Percentiles rank a stretch among this genome's conserved stretches.
These are phyloP conservation scores for Dothidotthia symphoricarpi DNA, from an alignment of 2,329 filamentous ascomycete species.

Conservation along the genomic window DNA sequence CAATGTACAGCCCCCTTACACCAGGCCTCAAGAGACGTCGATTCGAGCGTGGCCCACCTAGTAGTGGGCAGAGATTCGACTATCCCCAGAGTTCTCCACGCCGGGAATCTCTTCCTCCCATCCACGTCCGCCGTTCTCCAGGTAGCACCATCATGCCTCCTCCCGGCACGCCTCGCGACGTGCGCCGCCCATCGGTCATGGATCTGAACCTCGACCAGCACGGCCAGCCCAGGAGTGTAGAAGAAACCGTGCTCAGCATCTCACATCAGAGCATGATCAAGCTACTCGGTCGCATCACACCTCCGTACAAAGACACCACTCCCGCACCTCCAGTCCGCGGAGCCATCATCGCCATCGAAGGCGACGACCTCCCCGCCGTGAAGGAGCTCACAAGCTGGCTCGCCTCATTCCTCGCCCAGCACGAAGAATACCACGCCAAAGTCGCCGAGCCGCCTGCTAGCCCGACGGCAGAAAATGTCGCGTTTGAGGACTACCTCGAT, in stretches of 20 bases:
- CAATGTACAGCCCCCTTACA: slow-evolving; percentile 33
- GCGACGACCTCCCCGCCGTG: slow-evolving; percentile 63
- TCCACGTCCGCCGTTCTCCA: slow-evolving; percentile 32
- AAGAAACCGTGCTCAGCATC: slow-evolving; percentile 73
- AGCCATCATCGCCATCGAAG: slow-evolving; percentile 79
- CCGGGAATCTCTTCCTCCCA: slow-evolving; percentile 37
- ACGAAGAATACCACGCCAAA: slow-evolving; percentile 52
- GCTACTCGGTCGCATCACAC: slow-evolving; percentile 72
- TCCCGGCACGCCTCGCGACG: slow-evolving; percentile 34
- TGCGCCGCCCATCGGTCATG: slow-evolving; percentile 13
- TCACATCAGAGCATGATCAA: slow-evolving; percentile 73
- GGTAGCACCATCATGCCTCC: slow-evolving; percentile 35
- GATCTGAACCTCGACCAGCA: slow-evolving; percentile 11
- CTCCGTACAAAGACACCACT: slow-evolving; percentile 53
- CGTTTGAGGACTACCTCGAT: slow-evolving; percentile 59
- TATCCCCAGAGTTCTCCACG: slow-evolving; percentile 31
- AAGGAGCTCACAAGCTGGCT: slow-evolving; percentile 65
- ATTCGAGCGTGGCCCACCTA: slow-evolving; percentile 35
- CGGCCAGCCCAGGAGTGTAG: slow-evolving; percentile 53
- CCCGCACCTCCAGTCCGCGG: slow-evolving; percentile 57
- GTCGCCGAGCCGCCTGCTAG: slow-evolving; percentile 51
- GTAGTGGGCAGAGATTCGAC: slow-evolving; percentile 50
- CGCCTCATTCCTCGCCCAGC: slow-evolving; percentile 52
- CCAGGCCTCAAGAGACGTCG: slow-evolving; percentile 39
- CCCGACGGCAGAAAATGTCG: slow-evolving; percentile 39